Evolutionary conservation across 306 rosid genomes (phyloP).

Genomic region (Vigna trinervia): DNA sequence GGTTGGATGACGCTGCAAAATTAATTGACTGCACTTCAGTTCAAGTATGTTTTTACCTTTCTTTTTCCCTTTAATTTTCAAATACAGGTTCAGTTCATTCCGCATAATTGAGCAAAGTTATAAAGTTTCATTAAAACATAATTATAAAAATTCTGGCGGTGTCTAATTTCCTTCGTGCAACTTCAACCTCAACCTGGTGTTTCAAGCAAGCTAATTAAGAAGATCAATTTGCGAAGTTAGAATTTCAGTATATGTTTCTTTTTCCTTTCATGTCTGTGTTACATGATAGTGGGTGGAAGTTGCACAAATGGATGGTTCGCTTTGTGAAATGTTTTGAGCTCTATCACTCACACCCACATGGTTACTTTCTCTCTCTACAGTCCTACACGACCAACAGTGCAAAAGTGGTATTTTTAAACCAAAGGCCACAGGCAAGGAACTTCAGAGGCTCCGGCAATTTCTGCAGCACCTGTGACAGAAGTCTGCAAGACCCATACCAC

Average conservation of each 20-base stretch:
- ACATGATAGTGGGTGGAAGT: neutral
- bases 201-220: neutral
- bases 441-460: constrained; percentile 79
- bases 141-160: no score
- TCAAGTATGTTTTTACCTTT: constrained; percentile 59
- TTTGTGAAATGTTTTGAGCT: neutral
- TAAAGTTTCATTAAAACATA: neutral
- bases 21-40: constrained; percentile 76
- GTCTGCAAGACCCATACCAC: constrained; percentile 78
- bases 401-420: constrained; percentile 88
- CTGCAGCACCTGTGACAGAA: constrained; percentile 89
- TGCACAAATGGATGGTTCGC: neutral
- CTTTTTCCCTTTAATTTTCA: neutral
- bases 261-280: neutral
- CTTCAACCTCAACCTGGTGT: neutral
- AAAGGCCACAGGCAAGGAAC: constrained; percentile 71
- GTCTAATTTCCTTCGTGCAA: neutral
- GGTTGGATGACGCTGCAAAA: constrained; percentile 79
- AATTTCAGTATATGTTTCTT: neutral
- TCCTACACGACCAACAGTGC: constrained; percentile 89
- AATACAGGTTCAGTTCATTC: neutral
- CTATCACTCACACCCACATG: neutral
- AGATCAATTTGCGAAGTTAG: no score
- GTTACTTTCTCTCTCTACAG: constrained; percentile 43
- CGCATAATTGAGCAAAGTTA: neutral